A percentile compares a stretch with the other conserved stretches of the same genome.
These are phyloP conservation scores for Linnemannia hyalina DNA, from an alignment of 192 early-diverging fungal species.

Conservation along the genomic window DNA sequence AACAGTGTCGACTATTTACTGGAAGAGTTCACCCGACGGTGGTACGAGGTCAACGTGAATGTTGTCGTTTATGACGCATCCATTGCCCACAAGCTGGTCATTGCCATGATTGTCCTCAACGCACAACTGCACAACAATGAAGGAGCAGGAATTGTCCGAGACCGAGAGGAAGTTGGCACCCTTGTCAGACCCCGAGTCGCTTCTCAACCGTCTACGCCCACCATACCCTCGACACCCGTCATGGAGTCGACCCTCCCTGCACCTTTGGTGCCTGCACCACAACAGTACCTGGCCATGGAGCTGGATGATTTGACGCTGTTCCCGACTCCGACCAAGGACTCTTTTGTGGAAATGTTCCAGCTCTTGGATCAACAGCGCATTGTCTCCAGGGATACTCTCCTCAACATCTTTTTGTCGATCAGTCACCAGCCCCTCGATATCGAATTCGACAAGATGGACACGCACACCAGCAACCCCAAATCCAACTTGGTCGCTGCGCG, in stretches of 20 bases:
- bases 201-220: conserved; percentile 51
- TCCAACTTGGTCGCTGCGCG: conserved; percentile 11
- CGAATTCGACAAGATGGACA: conserved; percentile 55
- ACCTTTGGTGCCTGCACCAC: neutral
- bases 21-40: conserved; percentile 72
- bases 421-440: conserved; percentile 62
- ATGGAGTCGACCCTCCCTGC: conserved; percentile 27
- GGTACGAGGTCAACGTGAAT: conserved; percentile 73
- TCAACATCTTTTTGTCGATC: conserved; percentile 56
- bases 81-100: conserved; percentile 69
- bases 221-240: conserved; percentile 40
- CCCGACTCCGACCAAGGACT: conserved; percentile 33
- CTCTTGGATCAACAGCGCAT: conserved; percentile 51
- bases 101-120: conserved; percentile 74
- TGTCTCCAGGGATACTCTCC: conserved; percentile 32
- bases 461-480: neutral
- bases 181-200: conserved; percentile 37
- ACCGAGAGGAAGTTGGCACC: conserved; percentile 39
- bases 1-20: conserved; percentile 64
- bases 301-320: conserved; percentile 42
- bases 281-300: conserved; percentile 38
- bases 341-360: conserved; percentile 49
- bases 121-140: conserved; percentile 69
- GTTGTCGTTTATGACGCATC: conserved; percentile 67
- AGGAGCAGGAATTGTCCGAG: conserved; percentile 39